phyloP scores from a whole-genome alignment of 192 early-diverging fungal genomes.

The Umbelopsis sp. region DNA sequence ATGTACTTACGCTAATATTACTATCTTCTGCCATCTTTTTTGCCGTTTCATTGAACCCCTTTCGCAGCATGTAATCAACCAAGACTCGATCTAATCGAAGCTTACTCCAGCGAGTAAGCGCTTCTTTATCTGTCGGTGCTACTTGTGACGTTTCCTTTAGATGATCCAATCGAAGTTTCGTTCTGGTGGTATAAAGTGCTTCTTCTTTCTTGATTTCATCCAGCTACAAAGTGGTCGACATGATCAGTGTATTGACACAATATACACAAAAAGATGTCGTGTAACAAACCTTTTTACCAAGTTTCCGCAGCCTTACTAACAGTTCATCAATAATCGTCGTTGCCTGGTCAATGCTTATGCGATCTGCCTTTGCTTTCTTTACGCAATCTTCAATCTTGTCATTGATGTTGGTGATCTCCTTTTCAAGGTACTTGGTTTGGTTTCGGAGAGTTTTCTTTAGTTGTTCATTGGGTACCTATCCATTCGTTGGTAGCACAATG shows the following conservation, averaged over 20 bases:
- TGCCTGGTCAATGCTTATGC: slow-evolving; percentile 55
- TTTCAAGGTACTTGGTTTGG: slow-evolving; percentile 84
- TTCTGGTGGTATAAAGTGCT: slow-evolving; percentile 64
- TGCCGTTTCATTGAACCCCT: slow-evolving; percentile 81
- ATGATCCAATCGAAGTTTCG: slow-evolving; percentile 75
- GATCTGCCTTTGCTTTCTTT: slow-evolving; percentile 45
- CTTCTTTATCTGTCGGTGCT: slow-evolving; percentile 63
- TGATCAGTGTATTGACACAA: not conserved
- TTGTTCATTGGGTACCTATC: slow-evolving; percentile 86
- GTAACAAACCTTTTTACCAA: slow-evolving; percentile 5
- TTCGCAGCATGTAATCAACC: slow-evolving; percentile 94
- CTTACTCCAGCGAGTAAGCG: slow-evolving; percentile 85
- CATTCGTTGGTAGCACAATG: not conserved
- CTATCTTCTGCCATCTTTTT: slow-evolving; percentile 60
- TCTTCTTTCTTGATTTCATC: slow-evolving; percentile 80
- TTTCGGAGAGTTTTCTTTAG: slow-evolving; percentile 71
- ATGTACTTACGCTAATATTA: slow-evolving; percentile 62
- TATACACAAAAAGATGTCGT: not conserved
- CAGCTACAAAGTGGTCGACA: slow-evolving; percentile 46
- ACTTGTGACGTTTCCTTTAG: slow-evolving; percentile 74
- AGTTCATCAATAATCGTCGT: slow-evolving; percentile 64
- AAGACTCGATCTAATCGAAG: slow-evolving; percentile 85
- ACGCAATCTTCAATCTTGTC: slow-evolving; percentile 50
- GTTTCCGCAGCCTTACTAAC: slow-evolving; percentile 59
- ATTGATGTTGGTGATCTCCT: slow-evolving; percentile 64